phyloP scores from a whole-genome alignment of 495 filamentous ascomycete genomes.

The Parachaetomium inaequale region DNA sequence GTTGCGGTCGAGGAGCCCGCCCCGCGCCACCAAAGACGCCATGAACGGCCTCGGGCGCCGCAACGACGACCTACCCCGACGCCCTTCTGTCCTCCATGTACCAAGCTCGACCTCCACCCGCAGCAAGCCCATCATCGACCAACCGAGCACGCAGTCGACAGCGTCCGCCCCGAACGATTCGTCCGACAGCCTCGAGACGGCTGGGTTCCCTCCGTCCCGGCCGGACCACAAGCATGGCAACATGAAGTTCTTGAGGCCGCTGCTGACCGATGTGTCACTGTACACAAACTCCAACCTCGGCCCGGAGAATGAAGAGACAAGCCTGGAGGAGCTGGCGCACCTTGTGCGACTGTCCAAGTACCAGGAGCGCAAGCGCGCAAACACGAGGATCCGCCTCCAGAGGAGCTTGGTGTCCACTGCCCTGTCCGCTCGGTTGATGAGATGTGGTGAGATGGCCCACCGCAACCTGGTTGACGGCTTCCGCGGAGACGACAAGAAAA shows the following conservation, averaged over 20 bases:
- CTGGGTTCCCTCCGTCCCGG: constrained; percentile 15
- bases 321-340: constrained; percentile 67
- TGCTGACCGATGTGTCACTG: constrained; percentile 49
- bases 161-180: constrained; percentile 26
- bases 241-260: constrained; percentile 38
- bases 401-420: constrained; percentile 68
- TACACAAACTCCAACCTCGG: constrained; percentile 49
- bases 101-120: constrained; percentile 34
- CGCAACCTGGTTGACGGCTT: constrained; percentile 83
- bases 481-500: constrained; percentile 83
- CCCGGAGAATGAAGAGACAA: constrained; percentile 52
- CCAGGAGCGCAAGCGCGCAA: constrained; percentile 66
- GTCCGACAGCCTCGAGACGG: constrained; percentile 25
- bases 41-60: constrained; percentile 32
- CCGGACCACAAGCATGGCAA: constrained; percentile 30
- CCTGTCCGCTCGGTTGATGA: constrained; percentile 72
- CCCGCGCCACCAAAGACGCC: constrained; percentile 34
- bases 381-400: constrained; percentile 63
- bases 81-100: constrained; percentile 38
- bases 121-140: constrained; percentile 47
- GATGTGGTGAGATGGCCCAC: constrained; percentile 73
- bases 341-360: constrained; percentile 66
- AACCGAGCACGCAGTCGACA: constrained; percentile 31
- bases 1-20: constrained; percentile 44
- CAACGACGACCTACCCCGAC: constrained; percentile 37